Evolutionary conservation across 495 filamentous ascomycete genomes (phyloP), one percentile per base, ranked within the genome.

Genomic region (Cairneyella variabilis): DNA sequence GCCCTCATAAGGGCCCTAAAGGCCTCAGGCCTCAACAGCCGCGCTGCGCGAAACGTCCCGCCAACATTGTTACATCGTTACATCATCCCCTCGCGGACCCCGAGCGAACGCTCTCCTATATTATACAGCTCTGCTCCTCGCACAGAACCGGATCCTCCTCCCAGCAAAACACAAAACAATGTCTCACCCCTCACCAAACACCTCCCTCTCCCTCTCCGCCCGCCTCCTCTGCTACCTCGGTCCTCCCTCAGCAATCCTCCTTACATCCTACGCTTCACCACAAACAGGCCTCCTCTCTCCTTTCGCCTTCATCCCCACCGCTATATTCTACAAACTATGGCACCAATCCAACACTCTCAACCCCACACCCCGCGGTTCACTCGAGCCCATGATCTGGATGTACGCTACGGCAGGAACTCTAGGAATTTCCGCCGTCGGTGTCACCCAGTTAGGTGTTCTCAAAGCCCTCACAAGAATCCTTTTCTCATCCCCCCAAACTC

Each of bases 351-450:
- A 42, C 21, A 25, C 46, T 10, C n/a, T 0, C 2, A 34, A 42
- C 20, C 47, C 54, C 11, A 20, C 20, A 16, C 25, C 39, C 2
- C 38, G 41, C 10, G 54, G 36, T 0, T n/a, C 32, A 22, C 27
- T 58, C 7, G 43, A 53, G 22, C 55, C 55, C 3, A 46, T 58
- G 42, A 23, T 58, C 48, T 64, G 55, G 51, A 61, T 43, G 26
- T 56, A 49, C 43, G 42, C 48, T 2, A 22, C 48, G 0, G 32
- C 51, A 12, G 57, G 58, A 11, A 61, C 58, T 7, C 3, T 58
- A 20, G 57, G 61, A 17, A 36, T 56, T 14, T 17, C 27, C 25
- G 28, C 37, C 41, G 46, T 58, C 32, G 30, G 38, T 3, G n/a
- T 60, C 1, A 34, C 50, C 16, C 61, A 64, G 41, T 43, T 53